phyloP scores from a whole-genome alignment of 192 early-diverging fungal genomes.

The Backusella morwellensis region DNA sequence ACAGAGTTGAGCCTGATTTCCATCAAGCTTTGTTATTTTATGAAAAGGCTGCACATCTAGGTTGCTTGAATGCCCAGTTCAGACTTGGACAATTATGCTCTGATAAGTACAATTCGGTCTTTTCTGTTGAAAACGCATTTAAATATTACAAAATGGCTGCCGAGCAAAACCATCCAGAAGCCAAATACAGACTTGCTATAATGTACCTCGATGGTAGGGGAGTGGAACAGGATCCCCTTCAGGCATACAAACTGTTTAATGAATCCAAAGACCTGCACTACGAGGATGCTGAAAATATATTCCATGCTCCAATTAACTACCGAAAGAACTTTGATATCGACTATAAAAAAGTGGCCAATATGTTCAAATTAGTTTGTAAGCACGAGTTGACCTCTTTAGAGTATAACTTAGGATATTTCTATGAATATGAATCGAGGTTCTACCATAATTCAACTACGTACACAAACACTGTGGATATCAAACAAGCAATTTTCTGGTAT shows the following conservation, averaged over 20 bases:
- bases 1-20: neutral
- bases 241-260: too few relatives aligned
- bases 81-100: neutral
- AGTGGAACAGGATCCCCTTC: too few relatives aligned
- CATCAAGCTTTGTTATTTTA: neutral
- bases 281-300: too few relatives aligned
- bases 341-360: too few relatives aligned
- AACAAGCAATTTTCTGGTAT: too few relatives aligned
- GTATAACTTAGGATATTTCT: neutral
- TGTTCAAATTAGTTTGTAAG: too few relatives aligned
- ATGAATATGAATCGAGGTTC: neutral
- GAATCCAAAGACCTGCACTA: too few relatives aligned
- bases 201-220: too few relatives aligned
- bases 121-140: neutral
- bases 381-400: neutral
- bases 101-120: neutral
- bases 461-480: too few relatives aligned
- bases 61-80: neutral
- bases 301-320: too few relatives aligned
- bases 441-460: too few relatives aligned
- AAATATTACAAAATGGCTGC: neutral
- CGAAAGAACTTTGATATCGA: too few relatives aligned
- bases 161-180: neutral
- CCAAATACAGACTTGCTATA: neutral
- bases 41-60: neutral